Conservation (phyloP, 768 basidiomycete genomes). For the Cytidiella melzeri region DNA sequence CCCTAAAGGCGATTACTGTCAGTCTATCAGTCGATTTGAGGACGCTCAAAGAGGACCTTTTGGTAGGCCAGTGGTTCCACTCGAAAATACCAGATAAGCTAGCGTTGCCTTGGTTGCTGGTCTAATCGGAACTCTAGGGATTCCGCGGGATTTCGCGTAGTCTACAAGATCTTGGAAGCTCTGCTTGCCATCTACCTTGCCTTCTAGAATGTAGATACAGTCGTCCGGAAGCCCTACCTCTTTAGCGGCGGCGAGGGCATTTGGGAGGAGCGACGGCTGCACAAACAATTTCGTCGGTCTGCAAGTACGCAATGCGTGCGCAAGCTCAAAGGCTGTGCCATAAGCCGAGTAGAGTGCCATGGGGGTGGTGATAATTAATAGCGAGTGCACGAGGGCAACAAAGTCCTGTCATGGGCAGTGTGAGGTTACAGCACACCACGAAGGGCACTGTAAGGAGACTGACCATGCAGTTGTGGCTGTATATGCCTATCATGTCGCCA, state of each 20-base stretch:
- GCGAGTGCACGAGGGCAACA: constrained; percentile 41
- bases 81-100: constrained; percentile 71
- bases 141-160: constrained; percentile 28
- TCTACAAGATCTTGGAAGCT: constrained; percentile 42
- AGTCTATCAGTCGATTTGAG: background rate
- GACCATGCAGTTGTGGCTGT: constrained; percentile 66
- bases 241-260: constrained; percentile 34
- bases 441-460: constrained; percentile 15
- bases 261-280: constrained; percentile 36
- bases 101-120: constrained; percentile 46
- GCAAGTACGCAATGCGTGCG: constrained; percentile 42
- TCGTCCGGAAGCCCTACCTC: constrained; percentile 30
- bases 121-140: constrained; percentile 37
- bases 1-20: constrained; percentile 24
- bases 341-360: constrained; percentile 48
- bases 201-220: constrained; percentile 45
- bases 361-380: constrained; percentile 44
- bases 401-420: too few species aligned
- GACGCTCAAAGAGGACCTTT: constrained; percentile 42
- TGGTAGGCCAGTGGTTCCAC: constrained; percentile 71
- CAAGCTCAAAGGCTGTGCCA: constrained; percentile 51
- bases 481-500: constrained; percentile 60
- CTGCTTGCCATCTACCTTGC: constrained; percentile 32
- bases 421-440: background rate
- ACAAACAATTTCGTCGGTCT: constrained; percentile 50